Evolutionary conservation across 805 yeast genomes (phyloP).

Genomic region (Yarrowia osloensis): DNA sequence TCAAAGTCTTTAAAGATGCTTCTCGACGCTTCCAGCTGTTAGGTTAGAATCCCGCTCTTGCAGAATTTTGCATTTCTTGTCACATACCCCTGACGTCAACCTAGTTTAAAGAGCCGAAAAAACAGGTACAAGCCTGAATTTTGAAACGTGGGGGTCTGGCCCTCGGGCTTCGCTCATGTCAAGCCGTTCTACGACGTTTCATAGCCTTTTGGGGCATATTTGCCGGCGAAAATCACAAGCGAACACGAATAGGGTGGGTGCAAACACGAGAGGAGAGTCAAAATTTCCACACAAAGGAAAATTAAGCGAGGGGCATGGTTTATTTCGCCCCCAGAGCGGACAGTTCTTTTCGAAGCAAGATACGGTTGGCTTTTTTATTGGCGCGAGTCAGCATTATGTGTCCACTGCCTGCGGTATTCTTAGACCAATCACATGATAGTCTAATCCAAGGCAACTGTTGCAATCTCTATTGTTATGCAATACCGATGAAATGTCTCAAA

Average conservation of each 20-base stretch:
- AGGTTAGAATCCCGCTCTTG: neutral
- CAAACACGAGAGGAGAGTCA: neutral
- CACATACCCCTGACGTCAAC: constrained; percentile 24
- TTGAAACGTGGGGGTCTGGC: constrained; percentile 6
- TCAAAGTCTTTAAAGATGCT: too few species aligned
- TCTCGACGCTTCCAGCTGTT: neutral
- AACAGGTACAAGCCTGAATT: constrained; percentile 13
- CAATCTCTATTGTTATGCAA: constrained; percentile 15
- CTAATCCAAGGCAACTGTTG: neutral
- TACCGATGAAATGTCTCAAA: constrained; percentile 14
- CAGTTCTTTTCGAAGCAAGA: neutral
- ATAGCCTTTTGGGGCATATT: neutral
- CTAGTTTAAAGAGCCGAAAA: constrained; percentile 1
- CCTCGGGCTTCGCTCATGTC: neutral
- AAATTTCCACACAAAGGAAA: neutral
- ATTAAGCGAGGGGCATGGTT: neutral
- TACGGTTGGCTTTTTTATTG: neutral
- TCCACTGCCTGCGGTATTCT: neutral
- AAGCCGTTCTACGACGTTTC: neutral
- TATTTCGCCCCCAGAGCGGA: neutral
- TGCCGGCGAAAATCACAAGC: neutral
- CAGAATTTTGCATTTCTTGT: neutral
- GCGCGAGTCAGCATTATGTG: neutral
- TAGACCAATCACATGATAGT: neutral
- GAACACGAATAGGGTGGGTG: neutral